phyloP scores from a whole-genome alignment of 805 yeast genomes.

The Schwanniomyces yamadae region DNA sequence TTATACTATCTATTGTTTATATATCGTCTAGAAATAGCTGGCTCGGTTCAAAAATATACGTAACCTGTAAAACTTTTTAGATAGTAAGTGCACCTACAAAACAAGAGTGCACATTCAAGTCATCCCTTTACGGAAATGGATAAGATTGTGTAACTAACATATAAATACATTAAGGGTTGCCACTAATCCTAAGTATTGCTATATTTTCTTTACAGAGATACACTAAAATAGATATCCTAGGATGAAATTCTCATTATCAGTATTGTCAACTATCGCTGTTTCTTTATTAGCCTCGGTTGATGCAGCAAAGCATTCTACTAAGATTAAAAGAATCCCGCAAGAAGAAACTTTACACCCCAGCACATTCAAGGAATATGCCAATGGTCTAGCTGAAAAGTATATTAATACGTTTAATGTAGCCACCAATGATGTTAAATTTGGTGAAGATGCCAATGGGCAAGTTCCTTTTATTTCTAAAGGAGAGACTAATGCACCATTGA shows the following conservation, averaged over 20 bases:
- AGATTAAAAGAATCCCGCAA: slow-evolving; percentile 57
- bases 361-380: slow-evolving; percentile 52
- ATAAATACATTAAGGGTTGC: slow-evolving; percentile 6
- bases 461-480: slow-evolving; percentile 40
- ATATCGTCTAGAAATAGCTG: background rate
- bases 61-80: background rate
- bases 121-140: slow-evolving; percentile 3
- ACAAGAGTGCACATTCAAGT: background rate
- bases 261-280: slow-evolving; percentile 45
- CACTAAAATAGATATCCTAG: background rate
- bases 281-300: slow-evolving; percentile 40
- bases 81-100: background rate
- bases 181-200: slow-evolving; percentile 7
- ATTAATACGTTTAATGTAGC: slow-evolving; percentile 44
- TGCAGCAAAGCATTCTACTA: slow-evolving; percentile 54
- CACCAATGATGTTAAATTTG: slow-evolving; percentile 21
- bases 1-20: too few species aligned
- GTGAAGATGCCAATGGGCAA: slow-evolving; percentile 26
- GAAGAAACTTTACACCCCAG: slow-evolving; percentile 56
- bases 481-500: slow-evolving; percentile 70
- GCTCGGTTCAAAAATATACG: background rate
- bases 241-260: slow-evolving; percentile 35
- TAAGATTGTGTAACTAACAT: slow-evolving; percentile 7
- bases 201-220: too few species aligned
- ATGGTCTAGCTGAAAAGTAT: slow-evolving; percentile 63